Evolutionary conservation across 2,329 filamentous ascomycete genomes (phyloP).

Genomic region (Arachnomyces sp.): DNA sequence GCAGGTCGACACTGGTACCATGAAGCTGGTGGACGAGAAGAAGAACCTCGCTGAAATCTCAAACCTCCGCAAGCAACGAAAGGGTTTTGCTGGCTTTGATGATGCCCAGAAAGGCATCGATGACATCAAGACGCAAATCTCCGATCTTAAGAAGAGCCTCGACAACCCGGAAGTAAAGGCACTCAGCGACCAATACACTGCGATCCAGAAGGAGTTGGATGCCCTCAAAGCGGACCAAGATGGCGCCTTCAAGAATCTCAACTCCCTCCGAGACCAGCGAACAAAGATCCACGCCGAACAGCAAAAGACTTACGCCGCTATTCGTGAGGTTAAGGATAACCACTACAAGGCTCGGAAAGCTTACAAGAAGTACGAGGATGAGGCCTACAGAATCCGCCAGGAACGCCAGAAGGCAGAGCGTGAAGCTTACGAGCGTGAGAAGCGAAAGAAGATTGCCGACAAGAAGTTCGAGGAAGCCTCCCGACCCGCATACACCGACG

Average conservation of each 20-base stretch:
- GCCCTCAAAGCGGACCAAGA: constrained; percentile 87
- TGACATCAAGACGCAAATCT: constrained; percentile 76
- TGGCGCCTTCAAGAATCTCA: constrained; percentile 79
- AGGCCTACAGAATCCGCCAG: constrained; percentile 64
- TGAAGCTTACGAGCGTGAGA: constrained; percentile 43
- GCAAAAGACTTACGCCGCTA: constrained; percentile 71
- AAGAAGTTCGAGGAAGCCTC: constrained; percentile 45
- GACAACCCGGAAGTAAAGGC: constrained; percentile 89
- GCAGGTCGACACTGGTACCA: constrained; percentile 77
- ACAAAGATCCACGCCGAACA: constrained; percentile 76
- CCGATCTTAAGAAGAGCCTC: constrained; percentile 77
- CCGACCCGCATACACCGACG: constrained; percentile 80
- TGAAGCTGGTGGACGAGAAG: constrained; percentile 97
- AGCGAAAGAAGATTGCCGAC: constrained; percentile 45
- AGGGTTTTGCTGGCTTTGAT: constrained; percentile 81
- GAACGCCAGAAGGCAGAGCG: constrained; percentile 78
- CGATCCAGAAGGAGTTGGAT: constrained; percentile 81
- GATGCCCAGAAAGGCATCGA: constrained; percentile 82
- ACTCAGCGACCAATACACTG: constrained; percentile 74
- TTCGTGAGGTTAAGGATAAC: constrained; percentile 82
- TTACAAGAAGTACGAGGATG: constrained; percentile 73
- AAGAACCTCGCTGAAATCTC: constrained; percentile 81
- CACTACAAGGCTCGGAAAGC: constrained; percentile 78
- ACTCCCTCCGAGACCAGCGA: constrained; percentile 74
- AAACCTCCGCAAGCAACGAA: constrained; percentile 76